Conservation (phyloP, 257 asterid genomes). For the Mentha longifolia region DNA sequence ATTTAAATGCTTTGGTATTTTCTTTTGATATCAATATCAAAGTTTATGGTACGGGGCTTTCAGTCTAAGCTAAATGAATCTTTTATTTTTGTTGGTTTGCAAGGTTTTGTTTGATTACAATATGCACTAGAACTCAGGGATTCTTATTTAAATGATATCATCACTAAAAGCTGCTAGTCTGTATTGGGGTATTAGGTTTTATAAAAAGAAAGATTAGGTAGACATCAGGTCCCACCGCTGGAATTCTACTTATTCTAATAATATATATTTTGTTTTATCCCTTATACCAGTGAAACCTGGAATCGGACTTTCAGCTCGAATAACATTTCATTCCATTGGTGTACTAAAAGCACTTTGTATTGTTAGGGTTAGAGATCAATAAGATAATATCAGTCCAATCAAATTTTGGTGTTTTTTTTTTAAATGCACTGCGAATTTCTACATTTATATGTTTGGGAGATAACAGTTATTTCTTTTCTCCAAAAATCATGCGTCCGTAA, state of each 20-base stretch:
- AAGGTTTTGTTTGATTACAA: not conserved
- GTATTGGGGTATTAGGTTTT: not conserved
- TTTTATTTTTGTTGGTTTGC: not conserved
- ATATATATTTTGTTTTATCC: too few species aligned
- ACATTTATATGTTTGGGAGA: not conserved
- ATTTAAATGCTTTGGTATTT: too few species aligned
- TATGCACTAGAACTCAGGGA: not conserved
- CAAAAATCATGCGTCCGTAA: not conserved
- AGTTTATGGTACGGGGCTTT: not conserved
- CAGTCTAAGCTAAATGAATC: not conserved
- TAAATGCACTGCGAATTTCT: not conserved
- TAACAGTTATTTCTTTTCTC: constrained; percentile 5
- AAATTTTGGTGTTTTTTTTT: not conserved
- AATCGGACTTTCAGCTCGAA: too few species aligned
- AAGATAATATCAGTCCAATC: not conserved
- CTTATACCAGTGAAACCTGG: too few species aligned
- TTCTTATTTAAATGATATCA: not conserved
- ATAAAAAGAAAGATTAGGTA: not conserved
- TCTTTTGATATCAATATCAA: not conserved
- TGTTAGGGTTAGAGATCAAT: constrained; percentile 1
- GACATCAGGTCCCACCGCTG: not conserved
- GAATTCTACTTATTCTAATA: too few species aligned
- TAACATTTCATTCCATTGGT: too few species aligned
- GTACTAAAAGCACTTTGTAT: not conserved
- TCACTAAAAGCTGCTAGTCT: not conserved